Percentiles rank a stretch among this genome's conserved stretches.
These are phyloP conservation scores for Alternaria gansuensis DNA, from an alignment of 2,329 filamentous ascomycete genomes.

Conservation along the genomic window DNA sequence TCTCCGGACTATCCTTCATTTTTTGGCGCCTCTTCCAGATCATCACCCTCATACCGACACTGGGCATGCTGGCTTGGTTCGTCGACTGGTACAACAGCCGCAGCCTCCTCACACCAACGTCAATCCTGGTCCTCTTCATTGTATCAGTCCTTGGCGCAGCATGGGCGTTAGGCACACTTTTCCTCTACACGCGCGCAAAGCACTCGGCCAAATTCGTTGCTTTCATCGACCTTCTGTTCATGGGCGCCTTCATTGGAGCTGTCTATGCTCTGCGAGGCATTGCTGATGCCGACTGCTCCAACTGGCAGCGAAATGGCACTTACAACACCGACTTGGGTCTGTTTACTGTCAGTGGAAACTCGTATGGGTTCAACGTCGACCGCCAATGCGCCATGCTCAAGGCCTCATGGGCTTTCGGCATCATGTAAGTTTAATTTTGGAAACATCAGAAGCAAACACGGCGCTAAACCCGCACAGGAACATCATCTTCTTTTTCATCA, in stretches of 20 bases:
- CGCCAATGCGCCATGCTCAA: constrained; percentile 94
- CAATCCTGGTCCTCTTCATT: constrained; percentile 71
- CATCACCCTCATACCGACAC: constrained; percentile 68
- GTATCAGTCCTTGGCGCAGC: constrained; percentile 68
- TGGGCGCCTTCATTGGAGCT: constrained; percentile 69
- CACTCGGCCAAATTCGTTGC: constrained; percentile 68
- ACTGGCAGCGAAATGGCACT: constrained; percentile 63
- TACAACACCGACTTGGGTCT: constrained; percentile 66
- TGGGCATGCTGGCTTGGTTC: constrained; percentile 70
- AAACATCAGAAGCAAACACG: too few species aligned
- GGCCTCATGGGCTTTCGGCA: constrained; percentile 85
- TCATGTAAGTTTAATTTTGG: constrained; percentile 69
- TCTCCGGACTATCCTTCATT: constrained; percentile 67
- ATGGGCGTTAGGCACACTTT: constrained; percentile 68
- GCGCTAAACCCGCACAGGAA: constrained; percentile 46
- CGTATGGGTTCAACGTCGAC: constrained; percentile 65
- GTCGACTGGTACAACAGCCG: constrained; percentile 66
- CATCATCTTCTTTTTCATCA: constrained; percentile 52
- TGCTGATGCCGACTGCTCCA: constrained; percentile 71
- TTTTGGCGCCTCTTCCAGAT: constrained; percentile 69
- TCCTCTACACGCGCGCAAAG: constrained; percentile 67
- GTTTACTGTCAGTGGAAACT: constrained; percentile 64
- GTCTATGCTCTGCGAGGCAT: constrained; percentile 68
- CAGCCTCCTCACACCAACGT: constrained; percentile 67
- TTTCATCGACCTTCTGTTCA: constrained; percentile 68